phyloP scores from a whole-genome alignment of 495 filamentous ascomycete species.

The Evernia prunastri region DNA sequence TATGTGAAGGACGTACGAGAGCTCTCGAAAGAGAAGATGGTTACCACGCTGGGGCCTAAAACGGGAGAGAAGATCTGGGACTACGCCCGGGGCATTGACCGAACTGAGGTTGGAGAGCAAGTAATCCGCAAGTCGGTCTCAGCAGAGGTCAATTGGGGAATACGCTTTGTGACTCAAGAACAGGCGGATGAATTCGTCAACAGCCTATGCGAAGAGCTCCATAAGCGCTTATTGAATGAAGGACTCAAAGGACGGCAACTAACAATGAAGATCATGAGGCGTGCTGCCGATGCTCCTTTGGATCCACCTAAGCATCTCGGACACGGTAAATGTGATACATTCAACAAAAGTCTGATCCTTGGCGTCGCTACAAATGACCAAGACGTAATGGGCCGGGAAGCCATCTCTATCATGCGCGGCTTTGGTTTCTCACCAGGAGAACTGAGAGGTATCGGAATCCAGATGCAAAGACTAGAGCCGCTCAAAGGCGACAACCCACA shows the following conservation, averaged over 20 bases:
- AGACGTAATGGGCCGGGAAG: slow-evolving; percentile 67
- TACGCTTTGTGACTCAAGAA: slow-evolving; percentile 80
- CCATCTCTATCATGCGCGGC: slow-evolving; percentile 72
- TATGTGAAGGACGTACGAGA: slow-evolving; percentile 75
- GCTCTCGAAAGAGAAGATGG: slow-evolving; percentile 64
- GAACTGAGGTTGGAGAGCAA: slow-evolving; percentile 77
- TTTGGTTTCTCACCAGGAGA: slow-evolving; percentile 84
- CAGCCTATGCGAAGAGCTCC: slow-evolving; percentile 74
- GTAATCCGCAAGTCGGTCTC: slow-evolving; percentile 80
- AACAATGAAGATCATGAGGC: slow-evolving; percentile 88
- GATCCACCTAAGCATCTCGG: slow-evolving; percentile 93
- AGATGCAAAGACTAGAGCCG: slow-evolving; percentile 86
- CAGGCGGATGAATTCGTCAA: slow-evolving; percentile 87
- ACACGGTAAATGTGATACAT: slow-evolving; percentile 89
- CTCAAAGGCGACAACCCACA: slow-evolving; percentile 46
- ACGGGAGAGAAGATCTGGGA: slow-evolving; percentile 89
- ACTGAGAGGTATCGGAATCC: slow-evolving; percentile 79
- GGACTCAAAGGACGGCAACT: slow-evolving; percentile 79
- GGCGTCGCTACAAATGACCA: slow-evolving; percentile 73
- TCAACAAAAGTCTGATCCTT: slow-evolving; percentile 77
- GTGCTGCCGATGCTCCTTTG: slow-evolving; percentile 76
- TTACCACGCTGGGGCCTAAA: slow-evolving; percentile 73
- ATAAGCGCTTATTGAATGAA: slow-evolving; percentile 71
- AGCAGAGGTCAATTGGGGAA: slow-evolving; percentile 96
- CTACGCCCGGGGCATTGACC: slow-evolving; percentile 84